phyloP scores from a whole-genome alignment of 1,284 basidiomycete genomes.

The Naganishia albida region DNA sequence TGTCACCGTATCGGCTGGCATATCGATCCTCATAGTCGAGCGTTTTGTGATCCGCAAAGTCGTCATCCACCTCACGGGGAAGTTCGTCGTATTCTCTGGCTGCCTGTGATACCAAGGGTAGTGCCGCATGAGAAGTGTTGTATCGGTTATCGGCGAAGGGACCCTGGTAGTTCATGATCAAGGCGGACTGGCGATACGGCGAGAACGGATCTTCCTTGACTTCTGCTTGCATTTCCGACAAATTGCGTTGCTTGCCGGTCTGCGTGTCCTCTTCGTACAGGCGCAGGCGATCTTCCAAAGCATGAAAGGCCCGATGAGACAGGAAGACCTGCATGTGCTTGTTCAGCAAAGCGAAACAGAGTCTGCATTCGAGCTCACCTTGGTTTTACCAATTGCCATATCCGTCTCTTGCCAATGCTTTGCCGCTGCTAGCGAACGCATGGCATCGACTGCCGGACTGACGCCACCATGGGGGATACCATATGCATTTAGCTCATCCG shows the following conservation, averaged over 20 bases:
- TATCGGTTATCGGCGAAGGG: constrained; percentile 37
- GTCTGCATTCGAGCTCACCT: constrained; percentile 59
- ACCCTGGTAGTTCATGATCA: constrained; percentile 58
- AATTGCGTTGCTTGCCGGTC: constrained; percentile 68
- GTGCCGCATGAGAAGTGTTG: constrained; percentile 56
- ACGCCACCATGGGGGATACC: constrained; percentile 47
- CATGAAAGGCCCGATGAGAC: constrained; percentile 81
- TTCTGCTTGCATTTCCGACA: constrained; percentile 55
- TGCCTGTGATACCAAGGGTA: constrained; percentile 70
- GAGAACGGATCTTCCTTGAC: constrained; percentile 69
- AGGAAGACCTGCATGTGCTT: constrained; percentile 72
- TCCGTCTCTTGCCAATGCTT: constrained; percentile 71
- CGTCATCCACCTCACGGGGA: constrained; percentile 57
- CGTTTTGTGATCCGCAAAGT: constrained; percentile 71
- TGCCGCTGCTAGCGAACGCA: constrained; percentile 59
- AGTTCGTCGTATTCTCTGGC: constrained; percentile 67
- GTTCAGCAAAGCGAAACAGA: constrained; percentile 12
- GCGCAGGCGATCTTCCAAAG: constrained; percentile 83
- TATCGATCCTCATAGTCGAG: constrained; percentile 73
- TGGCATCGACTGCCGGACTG: constrained; percentile 50
- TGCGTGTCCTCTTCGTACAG: constrained; percentile 79
- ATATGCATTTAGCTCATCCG: constrained; percentile 57
- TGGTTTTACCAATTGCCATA: constrained; percentile 74
- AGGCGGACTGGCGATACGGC: constrained; percentile 66
- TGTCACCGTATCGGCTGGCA: constrained; percentile 67